Base-by-base conservation (phyloP, 208 protist species). In the Novymonas esmeraldas region DNA sequence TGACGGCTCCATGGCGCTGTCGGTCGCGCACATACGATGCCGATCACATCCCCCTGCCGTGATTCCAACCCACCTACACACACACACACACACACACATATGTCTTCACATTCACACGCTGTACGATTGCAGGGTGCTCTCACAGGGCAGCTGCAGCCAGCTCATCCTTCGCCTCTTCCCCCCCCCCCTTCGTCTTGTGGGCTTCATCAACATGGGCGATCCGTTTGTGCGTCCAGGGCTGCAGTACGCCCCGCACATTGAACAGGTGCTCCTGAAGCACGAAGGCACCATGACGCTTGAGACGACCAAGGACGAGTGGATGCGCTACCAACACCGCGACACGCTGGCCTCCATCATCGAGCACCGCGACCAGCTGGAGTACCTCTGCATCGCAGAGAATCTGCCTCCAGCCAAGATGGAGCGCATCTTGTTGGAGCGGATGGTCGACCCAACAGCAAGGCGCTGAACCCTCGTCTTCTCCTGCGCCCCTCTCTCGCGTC, bases 231-330 rank as follows among this genome's bases (percentile, higher is more conserved):
- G 87, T 0, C 88, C 89, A 16, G 91, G 91, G 3, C 65, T 96
- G 61, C 76, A 89, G 70, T 96, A 94, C 55, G 78, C 87, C 48
- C 84, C 88, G 16, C 85, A 94, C 56, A 79, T 94, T 56, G 91
- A 96, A 71, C 70, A 87, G 72, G 87, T 89, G 20, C 75, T 96
- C 44, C 81, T 96, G 34, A 80, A 84, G 51, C 70, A 96, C 45
- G 88, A 94, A 45, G 91, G 91, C 29, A 96, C 91, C 14, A 78
- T 94, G 62, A 92, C 82, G 20, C 34, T 92, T 14, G 81, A 86
- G 41, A 91, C 81, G 13, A 91, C 78, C n/a, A 94, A 90, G 71
- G 82, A 92, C 11, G 90, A 97, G 46, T 97, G 93, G 91, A 54
- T 95, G 38, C 78, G 83, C 9, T 87, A 81, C 61, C 89, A 95